Evolutionary conservation across 345 rosid genomes (phyloP), one percentile per base, ranked within the genome.

Genomic region (Acer negundo): DNA sequence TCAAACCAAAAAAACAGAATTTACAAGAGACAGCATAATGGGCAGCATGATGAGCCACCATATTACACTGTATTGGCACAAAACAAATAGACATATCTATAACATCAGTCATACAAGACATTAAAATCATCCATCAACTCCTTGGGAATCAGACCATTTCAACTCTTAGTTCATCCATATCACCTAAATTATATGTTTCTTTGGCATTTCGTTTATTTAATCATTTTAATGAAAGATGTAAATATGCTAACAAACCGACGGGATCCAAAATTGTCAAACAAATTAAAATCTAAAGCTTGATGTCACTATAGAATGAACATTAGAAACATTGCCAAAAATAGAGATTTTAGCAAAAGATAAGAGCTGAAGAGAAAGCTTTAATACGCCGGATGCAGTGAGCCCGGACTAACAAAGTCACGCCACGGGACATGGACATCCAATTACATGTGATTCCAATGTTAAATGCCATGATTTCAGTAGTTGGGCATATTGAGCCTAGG

Each of bases 91-190:
- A 31, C 35, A 31, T 31, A 31, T 31, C 5, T 31, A 4, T 31
- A 31, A 31, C 35, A 31, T 31, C 5, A 31, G 35, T 31, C 3
- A 31, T 31, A 31, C 35, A 31, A 31, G 35, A 31, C 35, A 31
- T 31, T 3, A 38, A 3, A 20, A 44, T 22, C 47, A 79, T 26
- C 47, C 17, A 23, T 66, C 62, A 62, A 20, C 67, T 35, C 73
- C 28, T 15, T 51, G 51, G 53, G 31, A 69, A 64, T 64, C 15
- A n/a, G 71, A 38, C 1, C 10, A 77, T 19, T 77, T 65, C 49
- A 74, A 35, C 44, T 26, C 6, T 35, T 35, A 35, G 49, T 23
- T 31, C 58, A 61, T 62, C 38, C 5, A 6, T 17, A 62, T 1
- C 20, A 10, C 10, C 12, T 12, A 35, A 24, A 17, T 61, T 44